These are phyloP conservation scores for Phytophthora podocarpi DNA, from an alignment of 352 stramenopile species.

Conservation along the genomic window DNA sequence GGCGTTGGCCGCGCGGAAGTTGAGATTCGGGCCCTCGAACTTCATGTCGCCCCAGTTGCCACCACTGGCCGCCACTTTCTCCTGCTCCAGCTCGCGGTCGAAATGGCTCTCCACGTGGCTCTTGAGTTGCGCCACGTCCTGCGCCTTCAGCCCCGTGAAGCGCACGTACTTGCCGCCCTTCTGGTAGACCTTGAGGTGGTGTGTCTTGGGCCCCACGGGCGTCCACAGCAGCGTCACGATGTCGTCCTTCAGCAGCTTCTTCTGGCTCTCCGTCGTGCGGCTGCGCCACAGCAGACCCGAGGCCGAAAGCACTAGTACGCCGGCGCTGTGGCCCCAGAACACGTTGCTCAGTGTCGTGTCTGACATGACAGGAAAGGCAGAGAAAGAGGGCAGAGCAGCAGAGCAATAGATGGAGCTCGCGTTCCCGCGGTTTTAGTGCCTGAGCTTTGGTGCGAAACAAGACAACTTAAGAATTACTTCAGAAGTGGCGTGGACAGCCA, in stretches of 20 bases:
- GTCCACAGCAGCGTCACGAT: conserved; percentile 89
- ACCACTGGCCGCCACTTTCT: conserved; percentile 87
- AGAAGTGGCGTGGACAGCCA: not conserved
- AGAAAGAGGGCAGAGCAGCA: too few species aligned
- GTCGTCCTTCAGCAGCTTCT: conserved; percentile 86
- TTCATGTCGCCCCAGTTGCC: conserved; percentile 95
- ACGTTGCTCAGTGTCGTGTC: conserved; percentile 87
- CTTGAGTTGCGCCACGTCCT: conserved; percentile 69
- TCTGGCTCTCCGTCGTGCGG: conserved; percentile 79
- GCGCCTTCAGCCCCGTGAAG: conserved; percentile 77
- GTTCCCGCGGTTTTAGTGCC: conserved; percentile 5
- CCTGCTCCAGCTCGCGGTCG: conserved; percentile 89
- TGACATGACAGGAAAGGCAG: conserved; percentile 45
- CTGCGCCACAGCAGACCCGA: conserved; percentile 80
- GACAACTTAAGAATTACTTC: not conserved
- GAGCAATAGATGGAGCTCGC: conserved; percentile 16
- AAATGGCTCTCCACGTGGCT: conserved; percentile 82
- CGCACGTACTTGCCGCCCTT: conserved; percentile 86
- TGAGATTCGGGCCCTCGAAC: conserved; percentile 90
- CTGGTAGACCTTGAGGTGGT: conserved; percentile 88
- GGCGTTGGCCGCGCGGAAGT: conserved; percentile 70
- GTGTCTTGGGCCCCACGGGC: conserved; percentile 76
- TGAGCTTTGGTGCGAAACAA: not conserved
- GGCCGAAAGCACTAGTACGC: conserved; percentile 76
- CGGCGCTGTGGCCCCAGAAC: conserved; percentile 87